Evolutionary conservation across 176 grass and related monocot species (phyloP).

Genomic region (Triticum monococcum): DNA sequence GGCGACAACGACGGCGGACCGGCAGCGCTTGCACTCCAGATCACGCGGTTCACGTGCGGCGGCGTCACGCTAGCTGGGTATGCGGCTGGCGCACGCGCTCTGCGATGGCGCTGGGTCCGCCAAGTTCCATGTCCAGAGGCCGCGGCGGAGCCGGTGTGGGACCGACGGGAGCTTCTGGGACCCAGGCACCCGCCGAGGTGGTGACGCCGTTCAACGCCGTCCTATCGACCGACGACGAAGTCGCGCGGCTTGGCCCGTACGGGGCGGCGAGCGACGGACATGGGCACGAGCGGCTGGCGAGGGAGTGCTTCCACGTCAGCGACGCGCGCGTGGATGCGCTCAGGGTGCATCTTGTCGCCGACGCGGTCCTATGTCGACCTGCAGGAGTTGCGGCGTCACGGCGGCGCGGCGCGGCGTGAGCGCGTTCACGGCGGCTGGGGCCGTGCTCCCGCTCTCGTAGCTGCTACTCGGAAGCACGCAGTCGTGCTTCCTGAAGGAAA

Average conservation of each 20-base stretch:
- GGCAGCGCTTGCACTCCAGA: too few species aligned
- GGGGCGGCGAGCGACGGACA: neutral
- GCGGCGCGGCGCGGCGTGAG: too few species aligned
- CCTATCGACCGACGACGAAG: conserved; percentile 36
- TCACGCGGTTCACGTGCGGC: too few species aligned
- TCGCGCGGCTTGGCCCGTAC: conserved; percentile 32
- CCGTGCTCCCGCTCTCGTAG: too few species aligned
- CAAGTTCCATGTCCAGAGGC: conserved; percentile 42
- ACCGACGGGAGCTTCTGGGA: conserved; percentile 41
- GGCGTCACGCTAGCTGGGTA: too few species aligned
- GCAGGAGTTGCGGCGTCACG: too few species aligned
- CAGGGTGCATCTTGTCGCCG: conserved; percentile 29
- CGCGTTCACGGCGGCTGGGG: too few species aligned
- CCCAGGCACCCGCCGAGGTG: conserved; percentile 32
- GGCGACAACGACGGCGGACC: too few species aligned
- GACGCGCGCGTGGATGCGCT: conserved; percentile 48
- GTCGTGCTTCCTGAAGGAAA: too few species aligned
- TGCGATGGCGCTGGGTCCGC: conserved; percentile 5
- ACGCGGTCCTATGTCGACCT: neutral
- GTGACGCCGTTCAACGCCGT: conserved; percentile 30
- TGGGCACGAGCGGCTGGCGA: neutral
- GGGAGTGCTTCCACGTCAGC: conserved; percentile 62
- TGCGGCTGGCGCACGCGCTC: too few species aligned
- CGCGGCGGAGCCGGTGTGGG: conserved; percentile 24
- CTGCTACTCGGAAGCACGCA: too few species aligned